These are phyloP conservation scores for Citrus sp. DNA, from an alignment of 345 rosid genomes.

Conservation along the genomic window DNA sequence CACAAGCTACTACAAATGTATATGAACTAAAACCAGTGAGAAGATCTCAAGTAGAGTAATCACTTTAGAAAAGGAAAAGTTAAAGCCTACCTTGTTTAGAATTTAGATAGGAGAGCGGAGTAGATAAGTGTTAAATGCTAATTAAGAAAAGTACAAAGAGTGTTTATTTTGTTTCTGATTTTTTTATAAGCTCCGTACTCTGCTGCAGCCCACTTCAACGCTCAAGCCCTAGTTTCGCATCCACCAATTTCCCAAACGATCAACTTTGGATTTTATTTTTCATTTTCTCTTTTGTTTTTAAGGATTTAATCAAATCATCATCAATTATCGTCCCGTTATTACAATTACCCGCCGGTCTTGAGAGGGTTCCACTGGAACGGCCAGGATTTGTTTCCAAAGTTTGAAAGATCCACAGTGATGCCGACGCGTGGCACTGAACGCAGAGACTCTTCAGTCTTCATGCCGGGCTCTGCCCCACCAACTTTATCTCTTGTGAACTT, in stretches of 20 bases:
- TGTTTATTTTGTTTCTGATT: not conserved
- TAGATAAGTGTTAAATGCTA: not conserved
- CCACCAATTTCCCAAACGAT: not conserved
- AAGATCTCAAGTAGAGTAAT: not conserved
- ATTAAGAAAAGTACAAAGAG: not conserved
- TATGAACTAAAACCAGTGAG: not conserved
- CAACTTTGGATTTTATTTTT: no score
- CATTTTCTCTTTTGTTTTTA: no score
- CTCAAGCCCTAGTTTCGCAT: not conserved
- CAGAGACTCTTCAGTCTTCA: no score
- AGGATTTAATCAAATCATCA: no score
- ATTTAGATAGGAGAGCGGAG: not conserved
- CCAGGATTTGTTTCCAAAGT: not conserved
- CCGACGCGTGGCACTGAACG: slow-evolving; percentile 3
- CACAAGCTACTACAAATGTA: no score
- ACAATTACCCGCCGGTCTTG: not conserved
- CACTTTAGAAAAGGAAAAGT: not conserved
- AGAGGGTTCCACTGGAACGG: not conserved
- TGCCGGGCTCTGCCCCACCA: no score
- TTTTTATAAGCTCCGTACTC: not conserved
- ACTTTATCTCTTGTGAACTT: no score
- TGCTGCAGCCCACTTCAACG: not conserved
- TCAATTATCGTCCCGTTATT: no score
- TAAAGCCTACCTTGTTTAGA: slow-evolving; percentile 16
- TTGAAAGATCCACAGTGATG: not conserved